These are phyloP conservation scores for Zymoseptoria crescenta DNA, from an alignment of 2,329 filamentous ascomycete genomes.

Conservation along the genomic window DNA sequence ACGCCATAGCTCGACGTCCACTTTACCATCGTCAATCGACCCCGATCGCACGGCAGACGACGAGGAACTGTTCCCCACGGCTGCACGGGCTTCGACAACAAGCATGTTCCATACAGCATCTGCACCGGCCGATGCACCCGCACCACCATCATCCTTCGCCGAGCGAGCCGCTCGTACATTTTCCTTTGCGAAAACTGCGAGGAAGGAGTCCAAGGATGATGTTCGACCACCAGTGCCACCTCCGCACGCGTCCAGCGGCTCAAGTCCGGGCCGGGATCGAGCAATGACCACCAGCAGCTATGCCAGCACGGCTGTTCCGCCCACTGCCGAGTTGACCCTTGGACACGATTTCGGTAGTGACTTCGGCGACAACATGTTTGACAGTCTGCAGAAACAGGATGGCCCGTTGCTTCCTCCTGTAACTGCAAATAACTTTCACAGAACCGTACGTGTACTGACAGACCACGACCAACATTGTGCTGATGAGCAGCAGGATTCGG, in stretches of 20 bases:
- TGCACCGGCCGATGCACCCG: conserved; percentile 27
- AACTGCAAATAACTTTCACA: conserved; percentile 10
- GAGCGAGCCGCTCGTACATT: conserved; percentile 44
- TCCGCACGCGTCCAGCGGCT: conserved; percentile 7
- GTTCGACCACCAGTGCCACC: conserved; percentile 15
- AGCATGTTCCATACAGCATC: conserved; percentile 37
- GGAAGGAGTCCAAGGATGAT: conserved; percentile 23
- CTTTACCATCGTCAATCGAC: conserved; percentile 49
- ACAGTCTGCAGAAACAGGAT: conserved; percentile 21
- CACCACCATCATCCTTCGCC: conserved; percentile 29
- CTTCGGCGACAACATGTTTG: conserved; percentile 32
- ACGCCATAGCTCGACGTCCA: conserved; percentile 48
- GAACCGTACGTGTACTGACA: conserved; percentile 10
- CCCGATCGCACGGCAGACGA: conserved; percentile 28
- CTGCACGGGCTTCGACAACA: conserved; percentile 29
- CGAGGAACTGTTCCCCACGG: conserved; percentile 28
- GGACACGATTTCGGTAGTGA: conserved; percentile 27
- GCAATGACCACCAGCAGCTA: conserved; percentile 34
- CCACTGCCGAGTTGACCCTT: conserved; percentile 22
- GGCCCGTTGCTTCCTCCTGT: conserved; percentile 16
- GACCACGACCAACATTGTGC: conserved; percentile 3
- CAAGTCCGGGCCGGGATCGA: conserved; percentile 33
- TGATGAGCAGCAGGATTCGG: conserved; percentile 23
- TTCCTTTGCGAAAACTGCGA: conserved; percentile 40
- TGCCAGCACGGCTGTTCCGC: conserved; percentile 33